Evolutionary conservation across 75 land plant species (phyloP).

Genomic region (Chamaecyparis obtusa): DNA sequence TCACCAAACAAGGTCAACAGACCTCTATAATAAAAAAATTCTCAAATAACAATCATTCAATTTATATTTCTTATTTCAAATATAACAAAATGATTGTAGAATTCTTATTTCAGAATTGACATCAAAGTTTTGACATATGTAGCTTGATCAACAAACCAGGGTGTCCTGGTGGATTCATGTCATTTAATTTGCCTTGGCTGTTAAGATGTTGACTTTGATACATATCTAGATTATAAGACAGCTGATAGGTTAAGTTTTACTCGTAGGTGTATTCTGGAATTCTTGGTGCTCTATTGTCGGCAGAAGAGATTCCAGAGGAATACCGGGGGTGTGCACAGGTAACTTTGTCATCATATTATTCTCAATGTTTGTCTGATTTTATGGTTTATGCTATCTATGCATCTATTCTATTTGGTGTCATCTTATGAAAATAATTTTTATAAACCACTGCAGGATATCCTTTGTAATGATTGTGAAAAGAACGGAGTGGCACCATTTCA

Average conservation of each 20-base stretch:
- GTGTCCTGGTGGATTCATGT: neutral
- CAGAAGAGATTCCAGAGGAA: conserved; percentile 92
- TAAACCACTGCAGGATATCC: conserved; percentile 61
- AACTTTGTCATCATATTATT: neutral
- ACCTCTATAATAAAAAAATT: too few relatives aligned
- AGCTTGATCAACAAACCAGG: neutral
- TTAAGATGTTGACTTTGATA: neutral
- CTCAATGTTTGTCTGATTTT: neutral
- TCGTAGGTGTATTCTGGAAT: conserved; percentile 96
- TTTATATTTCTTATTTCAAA: too few relatives aligned
- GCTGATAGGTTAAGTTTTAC: conserved; percentile 1
- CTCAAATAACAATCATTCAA: too few relatives aligned
- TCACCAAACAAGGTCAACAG: too few relatives aligned
- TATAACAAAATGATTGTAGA: too few relatives aligned
- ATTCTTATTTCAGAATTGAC: too few relatives aligned
- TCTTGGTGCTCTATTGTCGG: conserved; percentile 91
- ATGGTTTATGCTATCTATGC: conserved; percentile 3
- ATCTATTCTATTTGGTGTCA: neutral
- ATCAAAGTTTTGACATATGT: too few relatives aligned
- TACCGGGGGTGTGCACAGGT: conserved; percentile 79
- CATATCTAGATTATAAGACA: neutral
- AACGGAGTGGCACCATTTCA: conserved; percentile 85
- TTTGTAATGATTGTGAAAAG: conserved; percentile 89
- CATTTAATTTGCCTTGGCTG: neutral
- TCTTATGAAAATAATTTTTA: neutral